These are phyloP conservation scores for Calycina herbarum DNA, from an alignment of 2,329 filamentous ascomycete species.

Conservation along the genomic window DNA sequence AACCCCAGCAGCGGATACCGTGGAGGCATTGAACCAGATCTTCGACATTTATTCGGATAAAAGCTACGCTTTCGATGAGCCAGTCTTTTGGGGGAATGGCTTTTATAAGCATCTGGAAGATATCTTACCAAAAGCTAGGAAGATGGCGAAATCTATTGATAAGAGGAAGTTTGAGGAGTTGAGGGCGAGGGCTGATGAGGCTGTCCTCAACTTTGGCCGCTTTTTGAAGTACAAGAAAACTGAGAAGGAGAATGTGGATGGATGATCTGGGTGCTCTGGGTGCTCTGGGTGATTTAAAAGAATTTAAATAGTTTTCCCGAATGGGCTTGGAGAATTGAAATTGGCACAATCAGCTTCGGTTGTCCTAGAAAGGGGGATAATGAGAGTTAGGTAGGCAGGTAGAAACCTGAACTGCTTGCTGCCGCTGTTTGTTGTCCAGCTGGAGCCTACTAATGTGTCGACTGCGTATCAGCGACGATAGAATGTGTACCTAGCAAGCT, in stretches of 20 bases:
- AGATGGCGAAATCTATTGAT: slow-evolving; percentile 60
- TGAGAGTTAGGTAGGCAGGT: too few relatives aligned
- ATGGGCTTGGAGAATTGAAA: too few relatives aligned
- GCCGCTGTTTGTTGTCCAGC: too few relatives aligned
- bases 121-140: slow-evolving; percentile 52
- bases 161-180: slow-evolving; percentile 59
- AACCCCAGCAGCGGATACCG: slow-evolving; percentile 55
- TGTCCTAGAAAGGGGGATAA: too few relatives aligned
- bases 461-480: too few relatives aligned
- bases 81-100: slow-evolving; percentile 64
- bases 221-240: slow-evolving; percentile 64
- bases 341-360: too few relatives aligned
- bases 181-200: slow-evolving; percentile 60
- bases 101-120: slow-evolving; percentile 61
- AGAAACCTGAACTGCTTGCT: too few relatives aligned
- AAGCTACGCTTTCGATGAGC: slow-evolving; percentile 55
- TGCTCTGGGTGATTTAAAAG: not conserved
- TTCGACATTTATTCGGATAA: slow-evolving; percentile 69
- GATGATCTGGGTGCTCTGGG: not conserved
- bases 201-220: slow-evolving; percentile 56
- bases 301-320: too few relatives aligned
- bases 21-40: slow-evolving; percentile 66
- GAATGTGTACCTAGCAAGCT: too few relatives aligned
- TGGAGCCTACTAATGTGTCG: too few relatives aligned
- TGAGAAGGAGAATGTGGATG: slow-evolving; percentile 24